Evolutionary conservation across 371 early-diverging fungal genomes (phyloP), one percentile per base, ranked within the genome.

Genomic region (Syncephalastrum racemosum): DNA sequence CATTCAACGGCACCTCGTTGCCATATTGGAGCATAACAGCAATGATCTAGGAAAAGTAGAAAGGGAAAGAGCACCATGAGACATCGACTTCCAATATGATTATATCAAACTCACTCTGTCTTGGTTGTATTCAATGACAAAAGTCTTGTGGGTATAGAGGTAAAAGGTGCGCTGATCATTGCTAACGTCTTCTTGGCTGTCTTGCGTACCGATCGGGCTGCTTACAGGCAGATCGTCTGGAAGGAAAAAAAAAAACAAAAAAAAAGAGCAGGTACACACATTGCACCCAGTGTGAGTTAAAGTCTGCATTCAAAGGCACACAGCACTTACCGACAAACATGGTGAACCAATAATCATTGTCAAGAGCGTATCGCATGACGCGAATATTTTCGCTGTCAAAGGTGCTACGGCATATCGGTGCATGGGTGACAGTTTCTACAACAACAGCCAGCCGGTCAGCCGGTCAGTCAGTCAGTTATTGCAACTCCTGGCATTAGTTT

Each of bases 301-400:
- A 14, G 8, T 1, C 15, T 44, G 43, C 3, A 23, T 10, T 42
- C 12, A 16, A 27, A 19, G 15, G 14, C n/a, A 8, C 27, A 40
- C 2, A 31, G 42, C 4, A 16, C 57, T 51, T 68, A 76, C 80
- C 92, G 24, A 92, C 73, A 63, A 85, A 87, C 80, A 87, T 84
- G 48, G 88, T 85, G 56, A 83, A 89, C 81, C 79, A 84, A 62
- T 92, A 92, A 20, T 82, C 66, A 23, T 86, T 79, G 12, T 63
- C 60, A 1, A 91, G 70, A 3, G 92, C 90, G 65, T 85, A 85
- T 12, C 65, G 61, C 58, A 92, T 84, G 6, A 77, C 63, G 22
- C 71, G 71, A 46, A 90, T 55, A 4, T 85, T 80, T 46, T 71
- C 63, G 1, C 63, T 48, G 5, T 67, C 62, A 20, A 90, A 63